Conservation (phyloP, 1,139 yeast species). For the Nakaseomyces glabratus region DNA sequence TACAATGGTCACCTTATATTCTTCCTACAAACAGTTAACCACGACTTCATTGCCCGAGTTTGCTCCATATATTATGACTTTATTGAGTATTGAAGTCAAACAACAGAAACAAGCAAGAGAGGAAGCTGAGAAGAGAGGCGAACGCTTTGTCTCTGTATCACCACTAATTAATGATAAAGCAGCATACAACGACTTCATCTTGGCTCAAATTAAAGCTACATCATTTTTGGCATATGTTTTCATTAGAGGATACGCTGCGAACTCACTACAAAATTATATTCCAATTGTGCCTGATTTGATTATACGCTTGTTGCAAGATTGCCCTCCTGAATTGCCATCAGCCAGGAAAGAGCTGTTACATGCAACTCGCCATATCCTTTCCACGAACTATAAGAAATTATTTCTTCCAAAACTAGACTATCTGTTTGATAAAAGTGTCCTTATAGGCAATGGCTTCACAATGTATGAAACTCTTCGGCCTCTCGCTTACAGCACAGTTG, state of each 20-base stretch:
- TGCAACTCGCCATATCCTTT: slow-evolving; percentile 87
- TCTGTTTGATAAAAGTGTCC: slow-evolving; percentile 74
- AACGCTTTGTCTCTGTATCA: slow-evolving; percentile 43
- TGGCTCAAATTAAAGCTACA: slow-evolving; percentile 96
- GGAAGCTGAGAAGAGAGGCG: slow-evolving; percentile 47
- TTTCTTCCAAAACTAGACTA: slow-evolving; percentile 82
- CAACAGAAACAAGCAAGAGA: slow-evolving; percentile 64
- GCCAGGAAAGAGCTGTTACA: slow-evolving; percentile 90
- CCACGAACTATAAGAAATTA: slow-evolving; percentile 74
- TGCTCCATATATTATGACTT: slow-evolving; percentile 71
- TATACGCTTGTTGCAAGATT: slow-evolving; percentile 78
- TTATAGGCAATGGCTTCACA: slow-evolving; percentile 89
- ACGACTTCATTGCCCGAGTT: slow-evolving; percentile 64
- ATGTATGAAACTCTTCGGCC: slow-evolving; percentile 81
- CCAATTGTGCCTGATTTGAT: slow-evolving; percentile 79
- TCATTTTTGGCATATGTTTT: slow-evolving; percentile 89
- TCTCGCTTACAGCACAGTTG: slow-evolving; percentile 89
- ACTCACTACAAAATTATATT: slow-evolving; percentile 53
- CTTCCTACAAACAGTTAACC: slow-evolving; percentile 74
- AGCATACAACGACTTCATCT: slow-evolving; percentile 78
- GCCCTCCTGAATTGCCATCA: slow-evolving; percentile 91
- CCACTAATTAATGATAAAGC: slow-evolving; percentile 71
- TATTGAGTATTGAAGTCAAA: slow-evolving; percentile 67
- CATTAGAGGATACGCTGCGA: slow-evolving; percentile 72
- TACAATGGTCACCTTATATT: slow-evolving; percentile 84